phyloP scores from a whole-genome alignment of 2,329 filamentous ascomycete genomes.

The Chaetothyriales sp. region DNA sequence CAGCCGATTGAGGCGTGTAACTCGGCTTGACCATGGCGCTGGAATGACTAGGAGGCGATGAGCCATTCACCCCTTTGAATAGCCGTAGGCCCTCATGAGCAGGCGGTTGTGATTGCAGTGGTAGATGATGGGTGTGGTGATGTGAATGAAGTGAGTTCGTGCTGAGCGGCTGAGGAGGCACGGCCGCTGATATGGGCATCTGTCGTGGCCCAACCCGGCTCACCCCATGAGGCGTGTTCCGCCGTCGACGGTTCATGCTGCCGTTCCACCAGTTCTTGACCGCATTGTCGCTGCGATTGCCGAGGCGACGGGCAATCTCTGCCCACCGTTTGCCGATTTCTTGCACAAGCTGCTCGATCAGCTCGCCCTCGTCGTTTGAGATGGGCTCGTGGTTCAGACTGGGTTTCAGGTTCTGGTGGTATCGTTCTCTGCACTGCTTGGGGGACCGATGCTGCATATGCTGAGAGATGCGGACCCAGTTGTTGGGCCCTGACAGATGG shows the following conservation, averaged over 20 bases:
- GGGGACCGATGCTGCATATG: constrained; percentile 63
- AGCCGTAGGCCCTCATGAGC: background rate
- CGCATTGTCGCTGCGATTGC: constrained; percentile 80
- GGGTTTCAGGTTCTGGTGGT: constrained; percentile 81
- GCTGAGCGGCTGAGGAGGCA: constrained; percentile 1
- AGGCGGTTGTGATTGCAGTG: background rate
- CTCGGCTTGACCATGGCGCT: background rate
- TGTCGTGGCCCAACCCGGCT: constrained; percentile 10
- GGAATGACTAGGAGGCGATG: background rate
- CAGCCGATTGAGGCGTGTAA: background rate
- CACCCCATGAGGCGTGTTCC: constrained; percentile 7
- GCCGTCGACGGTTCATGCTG: constrained; percentile 55
- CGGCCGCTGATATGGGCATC: constrained; percentile 11
- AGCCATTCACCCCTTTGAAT: background rate
- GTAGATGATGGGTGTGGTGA: background rate
- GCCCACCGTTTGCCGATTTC: constrained; percentile 82
- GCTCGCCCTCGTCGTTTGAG: constrained; percentile 49
- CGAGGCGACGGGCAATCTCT: constrained; percentile 69
- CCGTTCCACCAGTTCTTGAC: constrained; percentile 99
- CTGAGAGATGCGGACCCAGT: constrained; percentile 79
- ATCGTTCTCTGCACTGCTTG: constrained; percentile 90
- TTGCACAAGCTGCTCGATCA: constrained; percentile 63
- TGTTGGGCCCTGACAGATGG: constrained; percentile 54
- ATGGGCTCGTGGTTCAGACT: constrained; percentile 59
- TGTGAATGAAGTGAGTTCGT: background rate